Conservation (phyloP, 2,329 filamentous ascomycete genomes). For the Aspergillus calidoustus region DNA sequence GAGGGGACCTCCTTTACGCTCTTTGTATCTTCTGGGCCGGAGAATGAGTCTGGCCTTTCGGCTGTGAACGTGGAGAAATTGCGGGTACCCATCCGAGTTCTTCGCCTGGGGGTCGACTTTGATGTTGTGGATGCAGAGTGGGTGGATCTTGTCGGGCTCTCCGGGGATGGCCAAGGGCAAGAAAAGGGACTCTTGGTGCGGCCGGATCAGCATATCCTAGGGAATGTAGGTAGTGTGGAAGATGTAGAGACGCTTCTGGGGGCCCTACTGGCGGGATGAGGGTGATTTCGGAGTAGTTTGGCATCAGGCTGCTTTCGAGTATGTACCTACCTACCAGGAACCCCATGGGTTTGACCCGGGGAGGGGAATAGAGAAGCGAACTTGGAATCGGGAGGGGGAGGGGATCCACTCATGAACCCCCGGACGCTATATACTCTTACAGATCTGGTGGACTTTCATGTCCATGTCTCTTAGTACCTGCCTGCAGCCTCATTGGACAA, state of each 20-base stretch:
- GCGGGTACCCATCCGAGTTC: background rate
- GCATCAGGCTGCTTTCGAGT: background rate
- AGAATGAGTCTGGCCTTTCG: background rate
- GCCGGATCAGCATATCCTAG: constrained; percentile 10
- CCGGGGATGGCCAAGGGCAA: background rate
- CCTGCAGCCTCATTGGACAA: background rate
- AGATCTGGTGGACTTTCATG: no score
- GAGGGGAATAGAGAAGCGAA: no score
- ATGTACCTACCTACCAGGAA: no score
- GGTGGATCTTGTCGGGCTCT: background rate
- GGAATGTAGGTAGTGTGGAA: background rate
- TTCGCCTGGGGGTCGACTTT: constrained; percentile 3
- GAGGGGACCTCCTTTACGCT: background rate
- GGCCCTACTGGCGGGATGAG: background rate
- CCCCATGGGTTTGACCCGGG: background rate
- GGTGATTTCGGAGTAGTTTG: background rate
- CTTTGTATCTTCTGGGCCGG: background rate
- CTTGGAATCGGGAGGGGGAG: background rate
- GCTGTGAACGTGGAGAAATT: background rate
- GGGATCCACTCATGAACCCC: background rate
- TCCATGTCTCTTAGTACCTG: background rate
- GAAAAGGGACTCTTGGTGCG: background rate
- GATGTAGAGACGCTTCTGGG: background rate
- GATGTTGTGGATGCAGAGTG: background rate
- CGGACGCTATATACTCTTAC: background rate